These are phyloP conservation scores for Trichoderma sp. DNA, from an alignment of 2,329 filamentous ascomycete genomes.

Conservation along the genomic window DNA sequence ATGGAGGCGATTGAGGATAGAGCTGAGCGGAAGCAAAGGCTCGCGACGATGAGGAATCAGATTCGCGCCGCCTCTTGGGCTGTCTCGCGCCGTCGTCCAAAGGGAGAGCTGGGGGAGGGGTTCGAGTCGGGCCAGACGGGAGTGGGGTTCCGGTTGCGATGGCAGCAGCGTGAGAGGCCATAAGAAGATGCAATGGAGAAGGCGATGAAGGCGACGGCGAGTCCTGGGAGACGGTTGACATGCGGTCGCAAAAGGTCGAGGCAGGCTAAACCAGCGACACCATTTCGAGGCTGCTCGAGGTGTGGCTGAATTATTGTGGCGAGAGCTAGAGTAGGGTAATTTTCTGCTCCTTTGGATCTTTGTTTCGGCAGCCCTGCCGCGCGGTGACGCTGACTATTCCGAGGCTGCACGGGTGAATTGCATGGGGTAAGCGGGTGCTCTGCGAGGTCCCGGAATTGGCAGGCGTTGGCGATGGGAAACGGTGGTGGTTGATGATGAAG, in stretches of 20 bases:
- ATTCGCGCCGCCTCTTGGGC: slow-evolving; percentile 51
- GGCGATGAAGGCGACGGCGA: slow-evolving; percentile 14
- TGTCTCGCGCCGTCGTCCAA: slow-evolving; percentile 45
- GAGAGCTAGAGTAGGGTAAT: slow-evolving; percentile 42
- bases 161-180: slow-evolving; percentile 57
- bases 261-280: slow-evolving; percentile 35
- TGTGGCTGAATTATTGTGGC: slow-evolving; percentile 50
- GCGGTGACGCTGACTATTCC: slow-evolving; percentile 2
- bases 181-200: slow-evolving; percentile 34
- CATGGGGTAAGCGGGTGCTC: slow-evolving; percentile 10
- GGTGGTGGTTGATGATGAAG: slow-evolving; percentile 5
- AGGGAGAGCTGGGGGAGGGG: slow-evolving; percentile 41
- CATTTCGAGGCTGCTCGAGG: slow-evolving; percentile 41
- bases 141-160: slow-evolving; percentile 55
- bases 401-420: not conserved
- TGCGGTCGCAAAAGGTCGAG: slow-evolving; percentile 24
- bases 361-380: slow-evolving; percentile 4
- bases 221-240: slow-evolving; percentile 13
- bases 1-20: slow-evolving; percentile 50
- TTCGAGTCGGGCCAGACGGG: slow-evolving; percentile 39
- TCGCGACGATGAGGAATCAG: slow-evolving; percentile 46
- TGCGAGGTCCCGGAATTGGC: slow-evolving; percentile 8
- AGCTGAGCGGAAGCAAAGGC: slow-evolving; percentile 35
- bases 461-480: slow-evolving; percentile 17
- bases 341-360: slow-evolving; percentile 18